Conservation (phyloP, 1,284 basidiomycete species). For the Stereum hirsutum region DNA sequence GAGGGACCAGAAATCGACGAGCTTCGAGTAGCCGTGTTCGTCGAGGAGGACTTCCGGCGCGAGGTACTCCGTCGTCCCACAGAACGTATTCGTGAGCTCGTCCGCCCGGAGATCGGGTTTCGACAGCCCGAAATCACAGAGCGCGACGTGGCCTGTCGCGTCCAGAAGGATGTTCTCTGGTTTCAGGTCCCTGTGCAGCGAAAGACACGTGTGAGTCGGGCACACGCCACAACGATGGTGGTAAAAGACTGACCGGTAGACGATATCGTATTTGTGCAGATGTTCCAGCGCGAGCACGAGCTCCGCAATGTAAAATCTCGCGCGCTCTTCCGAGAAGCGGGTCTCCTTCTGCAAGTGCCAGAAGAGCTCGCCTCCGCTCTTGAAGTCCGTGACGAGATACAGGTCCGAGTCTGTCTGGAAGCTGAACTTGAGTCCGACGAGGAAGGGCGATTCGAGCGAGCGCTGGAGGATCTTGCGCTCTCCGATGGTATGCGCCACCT, state of each 20-base stretch:
- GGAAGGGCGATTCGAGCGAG: slow-evolving; percentile 91
- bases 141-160: slow-evolving; percentile 92
- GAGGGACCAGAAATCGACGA: slow-evolving; percentile 98
- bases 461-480: slow-evolving; percentile 98
- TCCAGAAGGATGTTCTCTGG: slow-evolving; percentile 97
- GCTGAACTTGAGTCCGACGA: slow-evolving; percentile 96
- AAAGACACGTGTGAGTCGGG: too few species aligned
- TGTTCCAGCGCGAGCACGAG: slow-evolving; percentile 92
- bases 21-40: slow-evolving; percentile 97
- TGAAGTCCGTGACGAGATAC: slow-evolving; percentile 98
- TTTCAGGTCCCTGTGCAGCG: slow-evolving; percentile 86
- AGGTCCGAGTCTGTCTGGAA: slow-evolving; percentile 97
- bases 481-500: slow-evolving; percentile 98
- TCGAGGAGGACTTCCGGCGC: slow-evolving; percentile 98
- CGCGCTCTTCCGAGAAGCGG: slow-evolving; percentile 85
- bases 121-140: slow-evolving; percentile 96
- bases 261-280: slow-evolving; percentile 94
- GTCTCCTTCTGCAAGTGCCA: slow-evolving; percentile 97
- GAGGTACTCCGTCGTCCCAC: slow-evolving; percentile 95
- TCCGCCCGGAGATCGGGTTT: slow-evolving; percentile 93
- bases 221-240: too few species aligned
- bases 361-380: slow-evolving; percentile 96
- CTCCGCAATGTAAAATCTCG: slow-evolving; percentile 94
- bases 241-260: slow-evolving; percentile 70
- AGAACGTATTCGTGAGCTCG: slow-evolving; percentile 96